Conservation (phyloP, 768 basidiomycete species). For the Mycena olivaceomarginata region DNA sequence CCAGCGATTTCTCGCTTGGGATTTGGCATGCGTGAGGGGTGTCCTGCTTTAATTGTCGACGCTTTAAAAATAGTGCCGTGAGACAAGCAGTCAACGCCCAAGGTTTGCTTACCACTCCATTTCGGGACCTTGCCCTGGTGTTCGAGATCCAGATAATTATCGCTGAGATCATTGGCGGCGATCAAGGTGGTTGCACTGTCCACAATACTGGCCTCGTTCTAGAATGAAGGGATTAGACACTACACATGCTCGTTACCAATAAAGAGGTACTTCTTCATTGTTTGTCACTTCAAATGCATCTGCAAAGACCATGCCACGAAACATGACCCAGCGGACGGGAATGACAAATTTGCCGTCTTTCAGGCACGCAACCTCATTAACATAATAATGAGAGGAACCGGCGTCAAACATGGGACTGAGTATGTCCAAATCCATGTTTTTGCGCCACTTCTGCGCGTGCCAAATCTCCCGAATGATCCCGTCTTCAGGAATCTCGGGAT, state of each 20-base stretch:
- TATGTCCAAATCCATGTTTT: conserved; percentile 19
- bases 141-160: conserved; percentile 19
- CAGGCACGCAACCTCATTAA: conserved; percentile 17
- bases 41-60: conserved; percentile 42
- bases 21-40: conserved; percentile 56
- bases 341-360: conserved; percentile 6
- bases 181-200: not conserved
- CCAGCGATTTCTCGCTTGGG: conserved; percentile 54
- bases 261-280: not conserved
- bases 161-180: not conserved
- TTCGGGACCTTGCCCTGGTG: not conserved
- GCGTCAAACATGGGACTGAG: conserved; percentile 36
- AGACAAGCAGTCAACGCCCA: not conserved
- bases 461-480: conserved; percentile 7
- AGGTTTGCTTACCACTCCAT: conserved; percentile 3
- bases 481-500: conserved; percentile 27
- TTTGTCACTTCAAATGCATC: conserved; percentile 8
- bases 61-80: not conserved
- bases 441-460: conserved; percentile 17
- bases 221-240: not conserved
- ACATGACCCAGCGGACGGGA: conserved; percentile 34
- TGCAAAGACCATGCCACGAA: not conserved
- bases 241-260: no score
- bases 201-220: conserved; percentile 3
- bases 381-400: conserved; percentile 12